Base-by-base conservation (phyloP, 768 basidiomycete genomes). In the Postia placenta region DNA sequence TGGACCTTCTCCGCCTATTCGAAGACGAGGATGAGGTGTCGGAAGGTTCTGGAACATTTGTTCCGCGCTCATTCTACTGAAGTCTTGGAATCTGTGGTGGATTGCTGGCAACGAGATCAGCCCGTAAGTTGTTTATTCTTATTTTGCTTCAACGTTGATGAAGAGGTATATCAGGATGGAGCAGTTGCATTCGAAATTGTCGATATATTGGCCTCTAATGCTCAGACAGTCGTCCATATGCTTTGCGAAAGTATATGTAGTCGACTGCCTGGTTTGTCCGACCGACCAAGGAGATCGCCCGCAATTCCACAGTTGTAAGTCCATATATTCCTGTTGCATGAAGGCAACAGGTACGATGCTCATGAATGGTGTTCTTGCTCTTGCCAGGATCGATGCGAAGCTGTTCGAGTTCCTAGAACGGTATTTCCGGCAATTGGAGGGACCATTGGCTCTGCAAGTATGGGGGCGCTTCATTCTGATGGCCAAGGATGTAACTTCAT, bases 401-500 rank as follows among this genome's bases (percentile, higher is more conserved):
- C 60, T 92, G n/a, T 92, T 91, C 73, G 79, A 75, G 25, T 98
- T 97, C 63, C 70, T 98, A 40, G 92, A 97, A 60, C 81, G 81
- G 47, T 98, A 98, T 61, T 64, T 97, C 24, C 69, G 69, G 15
- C 79, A 84, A 9, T 66, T 98, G 36, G 96, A 98, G 64, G 91
- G 92, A 0, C 91, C 96, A 0, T 70, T 96, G 28, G 94, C 91
- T 2, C 74, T 93, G 11, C 96, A 98, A 68, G 87, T 97, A 17
- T 98, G 95, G 95, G 66, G 70, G 37, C 78, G 89, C 17, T 85
- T 84, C 59, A 70, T 90, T 53, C 79, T 83, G 42, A 70, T 97
- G 37, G 79, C 83, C 5, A 90, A 86, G 60, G 94, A 97, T 20
- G 64, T 95, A 19, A 66, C 79, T n/a, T 74, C 71, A 33, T 77